Base-by-base conservation (phyloP, 2,329 filamentous ascomycete genomes). In the Paracorniculantispora psalliotae region DNA sequence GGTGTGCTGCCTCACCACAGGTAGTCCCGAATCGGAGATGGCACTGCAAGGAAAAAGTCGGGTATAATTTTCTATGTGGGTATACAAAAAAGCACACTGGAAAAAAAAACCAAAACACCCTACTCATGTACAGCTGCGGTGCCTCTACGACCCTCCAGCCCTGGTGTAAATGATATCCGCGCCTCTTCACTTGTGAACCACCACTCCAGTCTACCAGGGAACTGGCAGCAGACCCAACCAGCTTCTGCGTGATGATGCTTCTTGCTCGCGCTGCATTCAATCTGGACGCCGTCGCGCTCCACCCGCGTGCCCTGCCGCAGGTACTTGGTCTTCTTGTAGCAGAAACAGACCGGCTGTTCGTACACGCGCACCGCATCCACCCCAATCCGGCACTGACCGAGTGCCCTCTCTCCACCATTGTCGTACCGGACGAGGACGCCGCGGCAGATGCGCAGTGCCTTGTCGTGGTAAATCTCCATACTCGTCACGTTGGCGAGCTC, bases 121-220 rank as follows among this genome's bases (percentile, higher is more conserved):
- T 37, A 21, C 13, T n/a, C n/a, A 28, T 47, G 43, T 43, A 47
- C 19, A n/a, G 15, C 30, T 54, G 39, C 39, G 17, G n/a, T 30
- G 47, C 30, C 37, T 26, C 43, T 47, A 21, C 25, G 25, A 3
- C 44, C 54, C 35, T 41, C 33, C 10, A 21, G 33, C 23, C 54
- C 33, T 4, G 44, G 54, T 12, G 54, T 57, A 28, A 41, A 57
- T 17, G 44, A 57, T 41, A 57, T 49, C 2, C 54, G 44, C 5
- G 44, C 49, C 35, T 57, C 54, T 21, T 57, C 54, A 9, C 54
- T 57, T 6, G 54, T 57, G 30, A 57, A 57, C 54, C 54, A 57
- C 54, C 54, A 57, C 44, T 57, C 54, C 13, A 57, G 44, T 35
- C 44, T 39, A 33, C 54, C 37, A 10, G 54, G 54, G 25, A 57